Percentiles rank a stretch among this genome's conserved stretches.
Conservation (phyloP, 2,329 filamentous ascomycete species). For the Trichoderma arundinaceum region DNA sequence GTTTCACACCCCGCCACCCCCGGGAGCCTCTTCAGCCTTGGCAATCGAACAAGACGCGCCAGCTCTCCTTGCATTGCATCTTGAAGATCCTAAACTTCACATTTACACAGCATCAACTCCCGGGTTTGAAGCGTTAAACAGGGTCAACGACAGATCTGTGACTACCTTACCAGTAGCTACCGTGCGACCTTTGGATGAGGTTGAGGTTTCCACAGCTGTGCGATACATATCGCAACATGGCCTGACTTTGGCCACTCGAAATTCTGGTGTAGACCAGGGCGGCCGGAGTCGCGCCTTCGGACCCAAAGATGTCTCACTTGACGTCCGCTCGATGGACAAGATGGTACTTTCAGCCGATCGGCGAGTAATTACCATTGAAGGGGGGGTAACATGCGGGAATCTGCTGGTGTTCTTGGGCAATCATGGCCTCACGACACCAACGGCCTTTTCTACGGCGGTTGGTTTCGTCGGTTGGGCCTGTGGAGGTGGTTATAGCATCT, state of each 20-base stretch:
- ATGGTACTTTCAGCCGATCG: slow-evolving; percentile 25
- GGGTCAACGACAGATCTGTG: slow-evolving; percentile 6
- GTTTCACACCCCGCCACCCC: slow-evolving; percentile 1
- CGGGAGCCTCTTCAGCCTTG: slow-evolving; percentile 7
- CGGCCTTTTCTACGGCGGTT: slow-evolving; percentile 32
- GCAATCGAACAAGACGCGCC: slow-evolving; percentile 17
- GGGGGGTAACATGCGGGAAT: slow-evolving; percentile 25
- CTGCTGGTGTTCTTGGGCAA: slow-evolving; percentile 28
- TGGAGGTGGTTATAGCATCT: slow-evolving; percentile 45
- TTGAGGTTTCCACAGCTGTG: slow-evolving; percentile 11
- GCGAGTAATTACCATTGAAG: slow-evolving; percentile 21
- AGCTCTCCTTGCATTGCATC: neutral
- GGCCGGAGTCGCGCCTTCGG: slow-evolving; percentile 26
- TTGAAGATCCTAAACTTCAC: neutral
- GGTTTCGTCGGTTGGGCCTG: slow-evolving; percentile 47
- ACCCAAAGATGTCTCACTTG: slow-evolving; percentile 28
- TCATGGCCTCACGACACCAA: slow-evolving; percentile 31
- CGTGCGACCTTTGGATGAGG: slow-evolving; percentile 8
- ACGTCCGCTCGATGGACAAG: slow-evolving; percentile 28
- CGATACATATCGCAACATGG: slow-evolving; percentile 3
- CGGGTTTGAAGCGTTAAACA: neutral
- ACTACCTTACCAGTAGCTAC: slow-evolving; percentile 12
- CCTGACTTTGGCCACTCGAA: slow-evolving; percentile 19
- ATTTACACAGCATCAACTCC: slow-evolving; percentile 10
- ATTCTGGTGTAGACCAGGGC: slow-evolving; percentile 33